Evolutionary conservation across 257 asterid species (phyloP), one percentile per base, ranked within the genome.

Genomic region (Echium plantagineum): DNA sequence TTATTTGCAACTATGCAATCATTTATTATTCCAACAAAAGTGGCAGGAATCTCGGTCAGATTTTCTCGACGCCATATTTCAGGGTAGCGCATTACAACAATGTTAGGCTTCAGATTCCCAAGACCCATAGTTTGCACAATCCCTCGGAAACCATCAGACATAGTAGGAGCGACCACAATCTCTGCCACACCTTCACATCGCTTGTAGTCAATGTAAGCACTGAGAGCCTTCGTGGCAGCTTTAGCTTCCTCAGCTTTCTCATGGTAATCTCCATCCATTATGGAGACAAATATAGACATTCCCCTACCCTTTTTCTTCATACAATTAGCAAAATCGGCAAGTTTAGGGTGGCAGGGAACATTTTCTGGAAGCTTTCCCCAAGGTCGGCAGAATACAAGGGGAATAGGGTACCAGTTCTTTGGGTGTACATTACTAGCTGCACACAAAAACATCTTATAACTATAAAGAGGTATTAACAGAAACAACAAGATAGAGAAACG

Each of bases 281-380:
- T 91, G 60, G 97, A 88, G 72, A 91, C 88, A 57, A 91, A 91
- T 67, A 91, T 83, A 57, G 98, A 88, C 97, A 91, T 84, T 62
- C 98, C 98, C 74, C 98, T 77, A 69, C 98, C 98, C 70, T 91
- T 91, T 78, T 91, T 91, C 85, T 91, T 91, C 96, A 91, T 84
- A 71, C 80, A 91, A 64, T 91, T 91, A 28, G 98, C 98, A 56
- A 91, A 91, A 69, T 91, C 98, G 0, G 98, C 98, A 24, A 91
- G 97, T 78, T 91, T 91, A 18, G 98, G 98, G 77, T 91, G 98
- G 81, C 98, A 91, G 5, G 98, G 97, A 3, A 91, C 98, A 22
- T 91, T 91, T 61, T 88, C 98, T 1, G 98, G 98, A 61, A 91
- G 80, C 75, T 80, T 88, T 48, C 98, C 98, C 98, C 98, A 91